Percentiles rank a stretch among this genome's conserved stretches.
Evolutionary conservation across 352 stramenopile species (phyloP).

Genomic region (Lagenidium sp.): DNA sequence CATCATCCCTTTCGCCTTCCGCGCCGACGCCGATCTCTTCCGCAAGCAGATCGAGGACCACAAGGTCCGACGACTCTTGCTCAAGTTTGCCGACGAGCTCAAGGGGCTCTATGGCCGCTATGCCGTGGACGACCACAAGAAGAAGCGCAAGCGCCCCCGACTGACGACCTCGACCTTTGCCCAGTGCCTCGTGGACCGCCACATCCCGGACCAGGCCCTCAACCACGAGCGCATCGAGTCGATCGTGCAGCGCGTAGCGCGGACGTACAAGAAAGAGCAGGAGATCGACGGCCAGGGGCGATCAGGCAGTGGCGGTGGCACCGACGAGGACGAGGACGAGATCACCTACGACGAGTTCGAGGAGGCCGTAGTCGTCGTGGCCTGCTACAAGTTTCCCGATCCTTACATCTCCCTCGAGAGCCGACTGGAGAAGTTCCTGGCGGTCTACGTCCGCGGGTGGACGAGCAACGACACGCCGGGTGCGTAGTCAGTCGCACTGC

Average conservation of each 20-base stretch:
- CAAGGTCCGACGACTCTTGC: slow-evolving; percentile 44
- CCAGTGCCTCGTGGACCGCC: slow-evolving; percentile 52
- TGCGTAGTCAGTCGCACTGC: too few species aligned
- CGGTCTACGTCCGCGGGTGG: slow-evolving; percentile 53
- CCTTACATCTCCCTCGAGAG: slow-evolving; percentile 73
- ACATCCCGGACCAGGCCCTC: slow-evolving; percentile 49
- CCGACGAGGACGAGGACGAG: slow-evolving; percentile 54
- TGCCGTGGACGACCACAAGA: slow-evolving; percentile 29
- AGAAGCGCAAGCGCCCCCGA: too few species aligned
- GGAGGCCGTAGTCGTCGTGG: slow-evolving; percentile 54
- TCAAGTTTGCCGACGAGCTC: slow-evolving; percentile 57
- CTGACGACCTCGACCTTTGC: slow-evolving; percentile 17
- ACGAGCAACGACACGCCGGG: too few species aligned
- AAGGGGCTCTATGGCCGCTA: slow-evolving; percentile 48
- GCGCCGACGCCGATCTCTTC: slow-evolving; percentile 63
- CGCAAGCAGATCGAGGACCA: slow-evolving; percentile 60
- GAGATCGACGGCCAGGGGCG: slow-evolving; percentile 6
- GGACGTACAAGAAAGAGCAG: slow-evolving; percentile 18
- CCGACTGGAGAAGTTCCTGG: slow-evolving; percentile 66
- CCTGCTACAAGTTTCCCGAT: slow-evolving; percentile 72
- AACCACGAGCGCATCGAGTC: slow-evolving; percentile 46
- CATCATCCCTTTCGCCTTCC: slow-evolving; percentile 65
- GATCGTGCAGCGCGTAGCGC: slow-evolving; percentile 46
- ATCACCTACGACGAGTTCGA: slow-evolving; percentile 57
- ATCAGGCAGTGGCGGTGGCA: too few species aligned